Evolutionary conservation across 2,329 filamentous ascomycete genomes (phyloP).

Genomic region (Venturiaceae sp.): DNA sequence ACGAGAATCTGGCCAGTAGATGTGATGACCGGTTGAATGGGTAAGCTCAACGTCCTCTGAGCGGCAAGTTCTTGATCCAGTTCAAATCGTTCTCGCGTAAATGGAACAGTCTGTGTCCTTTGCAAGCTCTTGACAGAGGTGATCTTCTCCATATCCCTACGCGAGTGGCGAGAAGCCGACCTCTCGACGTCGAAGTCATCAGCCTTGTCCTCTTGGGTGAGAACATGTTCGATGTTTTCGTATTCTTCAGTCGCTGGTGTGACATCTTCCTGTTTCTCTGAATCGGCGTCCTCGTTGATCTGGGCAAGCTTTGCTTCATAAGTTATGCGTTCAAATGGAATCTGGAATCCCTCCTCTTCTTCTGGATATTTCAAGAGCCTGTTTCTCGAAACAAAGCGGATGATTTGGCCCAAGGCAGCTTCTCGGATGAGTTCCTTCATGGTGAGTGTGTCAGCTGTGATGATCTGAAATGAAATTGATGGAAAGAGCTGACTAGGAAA

Average conservation of each 20-base stretch:
- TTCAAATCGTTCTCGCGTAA: conserved; percentile 24
- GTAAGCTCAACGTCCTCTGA: conserved; percentile 37
- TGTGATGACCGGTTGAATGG: conserved; percentile 39
- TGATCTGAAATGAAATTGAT: too few species aligned
- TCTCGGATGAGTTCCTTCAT: conserved; percentile 31
- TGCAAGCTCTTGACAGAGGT: background rate
- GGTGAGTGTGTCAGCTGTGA: background rate
- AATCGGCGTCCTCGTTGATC: conserved; percentile 1
- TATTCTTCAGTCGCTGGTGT: background rate
- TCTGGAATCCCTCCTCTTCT: conserved; percentile 18
- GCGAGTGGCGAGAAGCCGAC: background rate
- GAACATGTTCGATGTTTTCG: background rate
- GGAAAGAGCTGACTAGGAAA: background rate
- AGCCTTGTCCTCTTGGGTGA: background rate
- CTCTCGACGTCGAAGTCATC: background rate
- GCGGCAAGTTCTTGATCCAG: conserved; percentile 26
- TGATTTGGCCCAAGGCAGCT: conserved; percentile 34
- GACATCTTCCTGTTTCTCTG: background rate
- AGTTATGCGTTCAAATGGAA: background rate
- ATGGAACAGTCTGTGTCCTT: conserved; percentile 8
- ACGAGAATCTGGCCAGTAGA: conserved; percentile 44
- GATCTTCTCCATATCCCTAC: background rate
- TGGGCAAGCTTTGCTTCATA: background rate
- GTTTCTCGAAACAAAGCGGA: conserved; percentile 33
- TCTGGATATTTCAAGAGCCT: conserved; percentile 36